Evolutionary conservation across 1,284 basidiomycete genomes (phyloP).

Genomic region (Ganoderma resinaceum): DNA sequence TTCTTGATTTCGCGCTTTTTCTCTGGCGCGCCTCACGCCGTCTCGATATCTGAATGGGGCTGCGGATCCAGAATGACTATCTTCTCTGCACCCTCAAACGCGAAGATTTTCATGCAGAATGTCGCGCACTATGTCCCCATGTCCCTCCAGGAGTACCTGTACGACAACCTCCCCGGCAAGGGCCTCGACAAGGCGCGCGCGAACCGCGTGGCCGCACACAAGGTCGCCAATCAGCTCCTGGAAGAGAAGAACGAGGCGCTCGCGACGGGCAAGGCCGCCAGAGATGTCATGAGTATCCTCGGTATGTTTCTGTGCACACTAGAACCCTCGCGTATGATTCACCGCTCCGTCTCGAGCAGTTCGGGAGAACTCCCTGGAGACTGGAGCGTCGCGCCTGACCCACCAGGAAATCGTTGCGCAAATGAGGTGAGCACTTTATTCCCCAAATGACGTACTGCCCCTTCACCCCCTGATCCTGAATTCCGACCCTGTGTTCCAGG

Average conservation of each 20-base stretch:
- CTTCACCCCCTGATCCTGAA: neutral
- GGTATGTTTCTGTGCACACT: slow-evolving; percentile 35
- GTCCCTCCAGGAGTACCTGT: slow-evolving; percentile 45
- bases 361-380: slow-evolving; percentile 57
- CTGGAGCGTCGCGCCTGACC: slow-evolving; percentile 49
- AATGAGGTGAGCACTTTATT: slow-evolving; percentile 48
- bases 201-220: slow-evolving; percentile 46
- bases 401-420: slow-evolving; percentile 62
- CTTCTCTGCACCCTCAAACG: slow-evolving; percentile 33
- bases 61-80: slow-evolving; percentile 25
- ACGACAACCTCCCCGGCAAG: slow-evolving; percentile 44
- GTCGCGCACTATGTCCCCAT: slow-evolving; percentile 37
- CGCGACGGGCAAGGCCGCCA: slow-evolving; percentile 37
- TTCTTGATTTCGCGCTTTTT: neutral
- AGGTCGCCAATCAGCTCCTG: slow-evolving; percentile 50
- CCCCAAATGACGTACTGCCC: neutral
- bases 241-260: slow-evolving; percentile 46
- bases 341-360: slow-evolving; percentile 43
- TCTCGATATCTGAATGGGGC: neutral
- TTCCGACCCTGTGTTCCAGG: slow-evolving; percentile 30
- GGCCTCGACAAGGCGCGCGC: slow-evolving; percentile 45
- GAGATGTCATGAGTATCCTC: slow-evolving; percentile 53
- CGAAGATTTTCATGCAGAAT: slow-evolving; percentile 35
- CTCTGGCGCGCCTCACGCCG: neutral
- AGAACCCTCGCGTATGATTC: neutral